Percentiles rank a stretch among this genome's conserved stretches.
Evolutionary conservation across 2,329 filamentous ascomycete species (phyloP).

Genomic region (Aspergillus aculeatinus): DNA sequence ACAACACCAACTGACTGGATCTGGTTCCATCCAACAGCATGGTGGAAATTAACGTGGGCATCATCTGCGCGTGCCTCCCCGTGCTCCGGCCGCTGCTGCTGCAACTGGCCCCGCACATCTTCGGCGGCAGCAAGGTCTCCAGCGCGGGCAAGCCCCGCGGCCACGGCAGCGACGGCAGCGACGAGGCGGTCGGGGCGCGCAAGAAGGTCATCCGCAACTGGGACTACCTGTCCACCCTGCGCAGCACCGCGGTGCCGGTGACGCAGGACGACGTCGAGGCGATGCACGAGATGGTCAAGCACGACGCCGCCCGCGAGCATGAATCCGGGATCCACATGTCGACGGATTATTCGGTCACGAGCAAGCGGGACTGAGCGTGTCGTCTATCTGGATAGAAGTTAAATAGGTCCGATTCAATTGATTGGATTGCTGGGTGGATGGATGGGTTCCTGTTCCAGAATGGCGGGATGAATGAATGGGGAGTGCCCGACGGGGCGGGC

Average conservation of each 20-base stretch:
- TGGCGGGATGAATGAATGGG: too few species aligned
- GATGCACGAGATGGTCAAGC: neutral
- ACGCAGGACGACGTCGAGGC: neutral
- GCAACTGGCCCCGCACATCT: constrained; percentile 5
- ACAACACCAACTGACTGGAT: neutral
- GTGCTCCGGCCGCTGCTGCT: constrained; percentile 12
- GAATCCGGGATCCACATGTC: neutral
- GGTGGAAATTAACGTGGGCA: constrained; percentile 20
- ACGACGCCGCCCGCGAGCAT: neutral
- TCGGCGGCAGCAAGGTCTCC: neutral
- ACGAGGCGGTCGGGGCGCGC: neutral
- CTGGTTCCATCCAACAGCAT: constrained; percentile 3
- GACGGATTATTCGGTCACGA: constrained; percentile 1
- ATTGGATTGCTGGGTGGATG: neutral
- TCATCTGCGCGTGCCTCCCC: constrained; percentile 17
- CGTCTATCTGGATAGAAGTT: neutral
- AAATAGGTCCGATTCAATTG: neutral
- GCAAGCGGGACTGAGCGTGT: neutral
- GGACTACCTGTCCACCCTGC: constrained; percentile 10
- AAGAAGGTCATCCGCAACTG: constrained; percentile 13
- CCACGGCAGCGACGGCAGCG: constrained; percentile 6
- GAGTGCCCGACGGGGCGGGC: too few species aligned
- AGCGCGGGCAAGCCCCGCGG: neutral
- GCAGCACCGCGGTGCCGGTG: neutral
- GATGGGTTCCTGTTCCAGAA: neutral